Evolutionary conservation across 2,329 filamentous ascomycete species (phyloP), one percentile per base, ranked within the genome.

Genomic region (Septoria petroselini): DNA sequence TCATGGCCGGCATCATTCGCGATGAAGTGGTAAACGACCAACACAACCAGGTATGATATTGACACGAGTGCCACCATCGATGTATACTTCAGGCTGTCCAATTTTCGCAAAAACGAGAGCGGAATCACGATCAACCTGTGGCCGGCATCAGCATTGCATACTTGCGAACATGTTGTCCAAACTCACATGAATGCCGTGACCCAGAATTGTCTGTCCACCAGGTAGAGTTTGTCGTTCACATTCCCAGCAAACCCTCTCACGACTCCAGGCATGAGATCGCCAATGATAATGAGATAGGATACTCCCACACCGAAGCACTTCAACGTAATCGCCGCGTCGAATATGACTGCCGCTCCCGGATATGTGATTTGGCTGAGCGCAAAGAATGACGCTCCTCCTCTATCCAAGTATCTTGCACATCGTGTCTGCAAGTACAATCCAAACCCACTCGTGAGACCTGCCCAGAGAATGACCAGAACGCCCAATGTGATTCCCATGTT

Each of bases 271-370:
- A 98, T 98, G 55, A 98, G 75, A 68, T 98, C 93, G 42, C 93
- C 93, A 61, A 98, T 97, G 64, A 98, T 97, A 65, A 98, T 98
- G 62, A 98, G 81, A 72, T 98, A 98, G 62, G 90, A 96, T 52
- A 97, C 88, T 17, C 88, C 93, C 7, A 98, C 93, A 30, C 93
- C 93, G 67, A 98, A 98, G 71, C 93, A 98, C 69, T 98, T 98
- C 65, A 98, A 83, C 9, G 91, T 90, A 66, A 98, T 98, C 4
- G 93, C 93, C 5, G 85, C 84, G 71, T 98, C 93, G 68, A 98
- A 98, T 38, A 97, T 78, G 39, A 98, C 89, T 7, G 93, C 88
- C 2, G 91, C 90, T 68, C 95, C 95, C 1, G 93, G 93, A 64
- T 97, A 98, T 4, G 93, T 97, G 56, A 98, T 82, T 69, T 98